Conservation (phyloP, 345 rosid species). For the Lumnitzera racemosa region DNA sequence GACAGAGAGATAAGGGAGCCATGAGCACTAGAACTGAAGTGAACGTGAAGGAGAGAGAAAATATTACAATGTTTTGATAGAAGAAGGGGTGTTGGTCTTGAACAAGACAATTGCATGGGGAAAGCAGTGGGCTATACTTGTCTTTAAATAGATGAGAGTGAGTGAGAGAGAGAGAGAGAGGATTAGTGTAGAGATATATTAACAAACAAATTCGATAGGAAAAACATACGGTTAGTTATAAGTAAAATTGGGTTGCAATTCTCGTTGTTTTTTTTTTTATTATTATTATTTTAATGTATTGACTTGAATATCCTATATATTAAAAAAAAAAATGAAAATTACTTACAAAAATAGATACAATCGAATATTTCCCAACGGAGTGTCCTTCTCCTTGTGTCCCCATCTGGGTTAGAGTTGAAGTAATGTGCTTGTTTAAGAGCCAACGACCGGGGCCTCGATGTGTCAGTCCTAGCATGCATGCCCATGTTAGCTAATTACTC, state of each 20-base stretch:
- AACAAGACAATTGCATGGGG: conserved; percentile 57
- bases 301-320: too few species aligned
- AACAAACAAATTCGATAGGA: too few species aligned
- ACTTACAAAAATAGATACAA: not conserved
- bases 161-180: conserved; percentile 5
- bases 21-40: conserved; percentile 3
- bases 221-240: too few species aligned
- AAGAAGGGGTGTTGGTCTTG: conserved; percentile 1
- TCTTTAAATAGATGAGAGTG: conserved; percentile 22
- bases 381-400: conserved; percentile 11
- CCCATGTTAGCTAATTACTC: conserved; percentile 8
- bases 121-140: conserved; percentile 39
- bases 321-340: not conserved
- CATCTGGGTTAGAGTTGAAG: conserved; percentile 2
- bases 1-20: conserved; percentile 14
- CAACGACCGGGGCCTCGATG: conserved; percentile 10
- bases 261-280: not conserved
- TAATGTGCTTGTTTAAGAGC: conserved; percentile 5
- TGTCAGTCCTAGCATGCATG: conserved; percentile 13
- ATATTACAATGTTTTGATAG: not conserved
- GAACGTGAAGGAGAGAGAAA: not conserved
- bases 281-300: too few species aligned
- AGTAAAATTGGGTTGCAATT: too few species aligned
- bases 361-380: too few species aligned
- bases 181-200: too few species aligned